A percentile compares a stretch with the other conserved stretches of the same genome.
Evolutionary conservation across 257 asterid species (phyloP).

Genomic region (Cinchona pubescens): DNA sequence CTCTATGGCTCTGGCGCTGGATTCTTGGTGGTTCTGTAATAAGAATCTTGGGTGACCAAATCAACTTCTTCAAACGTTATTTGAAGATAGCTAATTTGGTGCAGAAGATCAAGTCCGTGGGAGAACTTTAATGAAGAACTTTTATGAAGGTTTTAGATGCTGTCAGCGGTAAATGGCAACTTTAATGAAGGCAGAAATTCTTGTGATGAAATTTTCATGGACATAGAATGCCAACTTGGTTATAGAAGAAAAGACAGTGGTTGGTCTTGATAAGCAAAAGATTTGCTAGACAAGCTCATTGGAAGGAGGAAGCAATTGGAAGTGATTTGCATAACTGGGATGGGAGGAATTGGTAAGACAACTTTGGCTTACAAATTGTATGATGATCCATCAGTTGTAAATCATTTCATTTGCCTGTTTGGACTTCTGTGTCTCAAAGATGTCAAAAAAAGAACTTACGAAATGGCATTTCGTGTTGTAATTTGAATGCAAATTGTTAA

Average conservation of each 20-base stretch:
- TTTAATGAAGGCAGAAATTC: too few species aligned
- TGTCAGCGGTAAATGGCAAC: too few species aligned
- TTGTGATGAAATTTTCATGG: too few species aligned
- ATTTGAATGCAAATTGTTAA: background rate
- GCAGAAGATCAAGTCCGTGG: too few species aligned
- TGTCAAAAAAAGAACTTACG: background rate
- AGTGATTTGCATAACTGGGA: background rate
- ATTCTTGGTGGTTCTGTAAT: too few species aligned
- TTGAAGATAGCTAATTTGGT: too few species aligned
- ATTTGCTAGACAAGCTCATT: background rate
- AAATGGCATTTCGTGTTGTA: background rate
- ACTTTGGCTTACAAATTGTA: background rate
- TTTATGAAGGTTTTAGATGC: too few species aligned
- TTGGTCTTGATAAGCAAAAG: background rate
- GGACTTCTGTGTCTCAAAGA: background rate
- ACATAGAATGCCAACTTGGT: too few species aligned
- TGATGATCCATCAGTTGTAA: background rate
- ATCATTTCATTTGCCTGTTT: background rate
- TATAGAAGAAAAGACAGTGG: background rate
- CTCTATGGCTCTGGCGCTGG: too few species aligned
- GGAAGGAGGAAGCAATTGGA: background rate
- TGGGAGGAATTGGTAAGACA: conserved; percentile 7
- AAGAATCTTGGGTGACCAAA: too few species aligned
- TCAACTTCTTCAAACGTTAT: too few species aligned
- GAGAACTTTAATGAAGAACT: too few species aligned